Evolutionary conservation across 2,329 filamentous ascomycete genomes (phyloP).

Genomic region (Periconia sp.): DNA sequence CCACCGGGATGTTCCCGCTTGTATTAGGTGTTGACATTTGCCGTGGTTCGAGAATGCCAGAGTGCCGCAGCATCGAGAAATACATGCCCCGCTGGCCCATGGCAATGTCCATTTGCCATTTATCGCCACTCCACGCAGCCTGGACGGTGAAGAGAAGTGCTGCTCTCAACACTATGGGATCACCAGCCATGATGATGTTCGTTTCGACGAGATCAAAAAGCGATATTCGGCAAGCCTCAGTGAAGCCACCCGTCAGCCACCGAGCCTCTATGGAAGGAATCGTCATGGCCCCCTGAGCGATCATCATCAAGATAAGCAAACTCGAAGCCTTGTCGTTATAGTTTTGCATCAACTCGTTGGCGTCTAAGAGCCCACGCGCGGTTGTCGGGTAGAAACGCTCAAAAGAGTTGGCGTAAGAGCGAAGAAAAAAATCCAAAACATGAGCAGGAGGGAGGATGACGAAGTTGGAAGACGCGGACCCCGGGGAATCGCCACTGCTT

Average conservation of each 20-base stretch:
- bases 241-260: conserved; percentile 66
- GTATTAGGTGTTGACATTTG: conserved; percentile 50
- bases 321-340: conserved; percentile 66
- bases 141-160: conserved; percentile 69
- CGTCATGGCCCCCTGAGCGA: conserved; percentile 69
- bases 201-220: conserved; percentile 73
- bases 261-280: conserved; percentile 66
- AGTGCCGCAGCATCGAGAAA: conserved; percentile 70
- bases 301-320: conserved; percentile 69
- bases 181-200: conserved; percentile 67
- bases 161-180: conserved; percentile 65
- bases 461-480: conserved; percentile 60
- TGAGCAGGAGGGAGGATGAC: conserved; percentile 66
- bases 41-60: conserved; percentile 63
- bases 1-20: conserved; percentile 47
- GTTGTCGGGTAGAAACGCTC: conserved; percentile 68
- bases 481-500: conserved; percentile 48
- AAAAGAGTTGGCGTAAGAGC: conserved; percentile 66
- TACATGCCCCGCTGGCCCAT: conserved; percentile 77
- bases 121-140: conserved; percentile 73
- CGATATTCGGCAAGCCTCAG: conserved; percentile 71
- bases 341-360: conserved; percentile 65
- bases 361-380: conserved; percentile 61
- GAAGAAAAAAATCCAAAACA: conserved; percentile 68
- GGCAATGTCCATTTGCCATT: conserved; percentile 76